These are phyloP conservation scores for Parmelia sp. DNA, from an alignment of 495 filamentous ascomycete species.

Conservation along the genomic window DNA sequence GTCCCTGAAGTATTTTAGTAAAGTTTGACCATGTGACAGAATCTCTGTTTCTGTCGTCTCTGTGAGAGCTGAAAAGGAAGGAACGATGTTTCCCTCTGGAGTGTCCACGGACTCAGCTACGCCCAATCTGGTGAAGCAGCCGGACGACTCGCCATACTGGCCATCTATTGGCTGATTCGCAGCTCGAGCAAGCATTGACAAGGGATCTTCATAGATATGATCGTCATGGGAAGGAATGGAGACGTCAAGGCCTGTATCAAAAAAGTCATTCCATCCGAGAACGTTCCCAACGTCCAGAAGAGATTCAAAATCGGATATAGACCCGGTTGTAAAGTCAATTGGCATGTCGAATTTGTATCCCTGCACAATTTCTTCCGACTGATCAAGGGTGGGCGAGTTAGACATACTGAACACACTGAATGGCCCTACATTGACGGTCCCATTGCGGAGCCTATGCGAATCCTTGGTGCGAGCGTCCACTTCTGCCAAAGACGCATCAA, in stretches of 20 bases:
- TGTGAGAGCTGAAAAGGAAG: neutral
- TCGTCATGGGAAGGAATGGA: too few species aligned
- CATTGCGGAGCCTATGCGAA: neutral
- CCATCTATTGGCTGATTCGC: too few species aligned
- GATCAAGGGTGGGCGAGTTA: neutral
- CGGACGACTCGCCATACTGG: too few species aligned
- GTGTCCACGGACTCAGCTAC: too few species aligned
- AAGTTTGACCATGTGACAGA: neutral
- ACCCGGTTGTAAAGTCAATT: neutral
- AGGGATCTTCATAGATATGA: too few species aligned
- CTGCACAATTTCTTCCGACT: neutral
- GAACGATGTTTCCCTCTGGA: too few species aligned
- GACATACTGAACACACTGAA: neutral
- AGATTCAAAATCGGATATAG: too few species aligned
- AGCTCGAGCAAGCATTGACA: too few species aligned
- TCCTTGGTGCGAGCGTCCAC: neutral
- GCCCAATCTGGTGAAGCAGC: too few species aligned
- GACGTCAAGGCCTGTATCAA: too few species aligned
- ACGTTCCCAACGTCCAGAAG: too few species aligned
- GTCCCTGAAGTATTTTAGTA: neutral
- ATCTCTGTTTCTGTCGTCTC: neutral
- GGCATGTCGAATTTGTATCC: neutral
- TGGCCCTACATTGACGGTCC: neutral
- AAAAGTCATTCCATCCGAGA: too few species aligned
- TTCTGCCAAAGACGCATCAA: neutral